phyloP scores from a whole-genome alignment of 371 early-diverging fungal species.

The Chytridium lagenaria region DNA sequence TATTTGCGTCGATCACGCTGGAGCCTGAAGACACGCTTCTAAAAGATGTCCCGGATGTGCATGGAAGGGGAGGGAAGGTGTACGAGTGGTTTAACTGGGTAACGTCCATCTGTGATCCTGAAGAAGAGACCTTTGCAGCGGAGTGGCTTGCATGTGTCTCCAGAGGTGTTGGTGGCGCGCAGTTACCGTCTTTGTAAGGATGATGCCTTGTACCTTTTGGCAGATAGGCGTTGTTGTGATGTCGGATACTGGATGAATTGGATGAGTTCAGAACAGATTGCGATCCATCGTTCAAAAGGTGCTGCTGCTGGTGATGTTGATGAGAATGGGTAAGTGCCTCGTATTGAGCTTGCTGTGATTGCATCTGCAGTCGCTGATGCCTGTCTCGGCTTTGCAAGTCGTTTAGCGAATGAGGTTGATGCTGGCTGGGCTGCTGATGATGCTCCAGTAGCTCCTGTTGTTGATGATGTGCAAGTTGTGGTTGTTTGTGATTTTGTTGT shows the following conservation, averaged over 20 bases:
- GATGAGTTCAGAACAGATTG: too few species aligned
- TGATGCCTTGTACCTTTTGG: not conserved
- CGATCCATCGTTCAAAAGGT: not conserved
- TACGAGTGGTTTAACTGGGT: too few species aligned
- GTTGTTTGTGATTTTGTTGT: not conserved
- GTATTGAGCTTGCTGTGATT: too few species aligned
- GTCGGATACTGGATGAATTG: too few species aligned
- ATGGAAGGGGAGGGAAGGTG: too few species aligned
- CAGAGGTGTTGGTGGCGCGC: constrained; percentile 5
- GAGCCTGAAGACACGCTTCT: too few species aligned
- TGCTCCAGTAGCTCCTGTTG: not conserved
- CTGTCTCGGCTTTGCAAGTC: too few species aligned
- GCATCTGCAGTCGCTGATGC: not conserved
- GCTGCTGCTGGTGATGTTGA: not conserved
- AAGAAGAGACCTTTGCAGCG: not conserved
- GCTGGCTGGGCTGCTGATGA: not conserved
- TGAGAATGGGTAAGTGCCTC: too few species aligned
- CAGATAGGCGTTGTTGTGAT: too few species aligned
- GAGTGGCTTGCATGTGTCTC: constrained; percentile 5
- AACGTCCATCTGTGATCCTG: too few species aligned
- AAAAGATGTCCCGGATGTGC: too few species aligned
- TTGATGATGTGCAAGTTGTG: not conserved
- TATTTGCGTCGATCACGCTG: not conserved
- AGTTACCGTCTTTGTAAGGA: not conserved
- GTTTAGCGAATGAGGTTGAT: too few species aligned